Evolutionary conservation across 192 early-diverging fungal species (phyloP).

Genomic region (Endogone sp.): DNA sequence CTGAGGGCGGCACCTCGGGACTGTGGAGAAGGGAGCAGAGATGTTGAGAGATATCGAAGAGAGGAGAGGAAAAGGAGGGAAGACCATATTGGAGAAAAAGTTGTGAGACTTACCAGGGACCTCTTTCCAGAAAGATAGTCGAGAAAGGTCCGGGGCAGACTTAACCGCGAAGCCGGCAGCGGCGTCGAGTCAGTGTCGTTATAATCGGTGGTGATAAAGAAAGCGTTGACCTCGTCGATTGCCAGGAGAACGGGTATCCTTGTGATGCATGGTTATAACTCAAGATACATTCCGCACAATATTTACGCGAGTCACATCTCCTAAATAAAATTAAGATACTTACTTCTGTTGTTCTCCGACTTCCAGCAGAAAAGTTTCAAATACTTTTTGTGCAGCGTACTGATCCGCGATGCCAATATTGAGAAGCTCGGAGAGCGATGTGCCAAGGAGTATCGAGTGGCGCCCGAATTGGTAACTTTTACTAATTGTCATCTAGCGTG

Average conservation of each 20-base stretch:
- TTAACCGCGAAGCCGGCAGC: slow-evolving; percentile 35
- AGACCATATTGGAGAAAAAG: background rate
- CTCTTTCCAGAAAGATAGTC: slow-evolving; percentile 42
- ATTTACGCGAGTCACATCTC: background rate
- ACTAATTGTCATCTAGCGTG: slow-evolving; percentile 2
- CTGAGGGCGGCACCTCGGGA: slow-evolving; percentile 33
- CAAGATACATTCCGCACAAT: background rate
- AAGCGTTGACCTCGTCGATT: slow-evolving; percentile 46
- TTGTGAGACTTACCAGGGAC: slow-evolving; percentile 20
- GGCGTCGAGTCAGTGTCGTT: slow-evolving; percentile 27
- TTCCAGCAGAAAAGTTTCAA: slow-evolving; percentile 45
- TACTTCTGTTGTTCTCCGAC: slow-evolving; percentile 30
- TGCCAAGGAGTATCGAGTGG: slow-evolving; percentile 24
- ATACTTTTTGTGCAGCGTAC: slow-evolving; percentile 34
- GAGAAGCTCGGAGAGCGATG: slow-evolving; percentile 25
- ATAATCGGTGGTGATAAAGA: slow-evolving; percentile 45
- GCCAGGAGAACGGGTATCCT: slow-evolving; percentile 46
- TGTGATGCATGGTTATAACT: background rate
- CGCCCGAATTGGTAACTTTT: slow-evolving; percentile 22
- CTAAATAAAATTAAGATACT: background rate
- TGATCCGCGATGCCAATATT: slow-evolving; percentile 40
- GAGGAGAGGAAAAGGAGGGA: background rate
- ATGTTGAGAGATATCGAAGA: background rate
- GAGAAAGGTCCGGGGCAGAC: slow-evolving; percentile 40
- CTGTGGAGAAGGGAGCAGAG: background rate